Percentiles rank a stretch among this genome's conserved stretches.
Conservation (phyloP, 257 asterid genomes). For the Apocynum venetum region DNA sequence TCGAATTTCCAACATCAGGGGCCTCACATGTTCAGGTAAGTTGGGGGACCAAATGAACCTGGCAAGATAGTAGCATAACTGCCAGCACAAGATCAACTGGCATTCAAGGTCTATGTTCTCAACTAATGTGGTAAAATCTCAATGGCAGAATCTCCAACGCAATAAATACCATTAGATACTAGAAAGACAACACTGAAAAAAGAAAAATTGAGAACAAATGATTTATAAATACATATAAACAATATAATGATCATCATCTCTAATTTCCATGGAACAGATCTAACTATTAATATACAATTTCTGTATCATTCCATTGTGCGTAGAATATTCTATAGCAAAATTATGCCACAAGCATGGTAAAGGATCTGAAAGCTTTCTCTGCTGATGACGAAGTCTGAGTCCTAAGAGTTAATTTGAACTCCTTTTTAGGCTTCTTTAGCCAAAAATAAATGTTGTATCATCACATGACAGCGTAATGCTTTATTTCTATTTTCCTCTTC, state of each 20-base stretch:
- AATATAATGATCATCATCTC: slow-evolving; percentile 1
- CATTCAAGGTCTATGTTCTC: neutral
- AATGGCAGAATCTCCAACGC: neutral
- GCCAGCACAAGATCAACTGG: no score
- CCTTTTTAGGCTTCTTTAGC: slow-evolving; percentile 20
- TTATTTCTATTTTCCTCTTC: slow-evolving; percentile 22
- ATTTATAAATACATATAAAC: slow-evolving; percentile 15
- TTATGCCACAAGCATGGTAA: neutral
- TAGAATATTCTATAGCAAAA: slow-evolving; percentile 27
- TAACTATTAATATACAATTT: slow-evolving; percentile 48
- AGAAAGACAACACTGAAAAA: neutral
- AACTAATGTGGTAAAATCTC: neutral
- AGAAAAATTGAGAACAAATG: neutral
- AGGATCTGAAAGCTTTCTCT: neutral
- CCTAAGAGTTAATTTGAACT: slow-evolving; percentile 19
- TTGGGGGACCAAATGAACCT: no score
- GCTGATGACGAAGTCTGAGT: slow-evolving; percentile 16
- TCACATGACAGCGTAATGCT: slow-evolving; percentile 10
- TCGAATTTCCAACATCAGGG: no score
- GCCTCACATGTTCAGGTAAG: no score
- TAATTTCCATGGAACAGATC: slow-evolving; percentile 22
- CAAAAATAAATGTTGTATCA: slow-evolving; percentile 27
- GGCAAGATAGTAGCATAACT: no score
- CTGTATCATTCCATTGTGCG: slow-evolving; percentile 20
- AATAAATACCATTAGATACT: neutral